Conservation (phyloP, 306 rosid genomes). For the Vicia faba region DNA sequence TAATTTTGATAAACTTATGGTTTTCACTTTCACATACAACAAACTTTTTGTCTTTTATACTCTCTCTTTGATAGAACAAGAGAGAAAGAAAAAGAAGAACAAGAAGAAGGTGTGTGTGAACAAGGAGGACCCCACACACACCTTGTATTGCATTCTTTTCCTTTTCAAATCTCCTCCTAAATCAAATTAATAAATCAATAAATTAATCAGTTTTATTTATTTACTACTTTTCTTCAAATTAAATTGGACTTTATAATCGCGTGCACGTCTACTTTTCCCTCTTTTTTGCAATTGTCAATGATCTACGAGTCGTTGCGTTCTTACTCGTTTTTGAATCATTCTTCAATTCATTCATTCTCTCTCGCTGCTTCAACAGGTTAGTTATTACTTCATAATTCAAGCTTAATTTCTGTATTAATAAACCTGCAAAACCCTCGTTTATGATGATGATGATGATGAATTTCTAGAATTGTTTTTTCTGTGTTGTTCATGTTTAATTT, state of each 20-base stretch:
- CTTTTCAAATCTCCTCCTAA: not conserved
- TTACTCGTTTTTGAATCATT: conserved; percentile 37
- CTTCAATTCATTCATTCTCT: not conserved
- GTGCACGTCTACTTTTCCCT: conserved; percentile 34
- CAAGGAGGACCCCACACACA: conserved; percentile 41
- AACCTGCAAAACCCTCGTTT: conserved; percentile 41
- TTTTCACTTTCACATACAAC: conserved; percentile 31
- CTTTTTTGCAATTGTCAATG: conserved; percentile 31
- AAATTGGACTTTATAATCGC: conserved; percentile 68
- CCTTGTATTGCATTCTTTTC: not conserved
- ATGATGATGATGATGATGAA: not conserved
- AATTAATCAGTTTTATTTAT: not conserved
- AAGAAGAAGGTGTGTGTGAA: not conserved
- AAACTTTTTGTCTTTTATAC: conserved; percentile 9
- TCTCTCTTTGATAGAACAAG: conserved; percentile 32
- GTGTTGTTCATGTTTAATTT: conserved; percentile 40
- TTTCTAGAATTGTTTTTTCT: conserved; percentile 8
- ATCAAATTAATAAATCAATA: not conserved
- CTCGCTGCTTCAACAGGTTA: conserved; percentile 54
- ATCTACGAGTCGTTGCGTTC: conserved; percentile 26
- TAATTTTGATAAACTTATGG: not conserved
- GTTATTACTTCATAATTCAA: conserved; percentile 36
- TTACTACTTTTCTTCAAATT: conserved; percentile 35
- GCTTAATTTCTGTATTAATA: conserved; percentile 28
- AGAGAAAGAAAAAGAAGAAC: not conserved